These are phyloP conservation scores for Cetraspora pellucida DNA, from an alignment of 192 early-diverging fungal species.

Conservation along the genomic window DNA sequence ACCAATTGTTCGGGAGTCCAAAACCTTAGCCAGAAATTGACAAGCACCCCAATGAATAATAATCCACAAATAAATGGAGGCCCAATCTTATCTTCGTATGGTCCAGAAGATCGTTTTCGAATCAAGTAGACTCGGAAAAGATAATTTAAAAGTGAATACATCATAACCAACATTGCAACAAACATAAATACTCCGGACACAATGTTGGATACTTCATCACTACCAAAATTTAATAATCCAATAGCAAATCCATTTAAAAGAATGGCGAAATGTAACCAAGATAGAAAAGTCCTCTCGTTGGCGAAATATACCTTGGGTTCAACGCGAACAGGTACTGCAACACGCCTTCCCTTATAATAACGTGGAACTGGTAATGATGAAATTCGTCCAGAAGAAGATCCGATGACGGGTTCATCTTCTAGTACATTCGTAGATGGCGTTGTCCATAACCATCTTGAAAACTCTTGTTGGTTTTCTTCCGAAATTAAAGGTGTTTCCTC, in stretches of 20 bases:
- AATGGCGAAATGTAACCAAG: slow-evolving; percentile 83
- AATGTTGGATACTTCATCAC: slow-evolving; percentile 66
- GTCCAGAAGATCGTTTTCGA: slow-evolving; percentile 70
- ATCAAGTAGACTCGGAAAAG: slow-evolving; percentile 82
- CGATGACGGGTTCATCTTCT: slow-evolving; percentile 29
- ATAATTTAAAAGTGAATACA: slow-evolving; percentile 76
- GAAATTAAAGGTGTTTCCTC: too few relatives aligned
- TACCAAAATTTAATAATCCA: slow-evolving; percentile 77
- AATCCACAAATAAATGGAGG: slow-evolving; percentile 72
- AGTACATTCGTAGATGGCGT: slow-evolving; percentile 15
- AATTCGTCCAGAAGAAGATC: slow-evolving; percentile 8
- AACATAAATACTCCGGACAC: slow-evolving; percentile 70
- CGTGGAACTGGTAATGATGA: slow-evolving; percentile 25
- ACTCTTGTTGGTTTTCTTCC: too few relatives aligned
- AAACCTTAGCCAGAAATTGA: slow-evolving; percentile 75
- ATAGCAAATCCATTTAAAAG: slow-evolving; percentile 72
- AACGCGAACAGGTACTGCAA: slow-evolving; percentile 65
- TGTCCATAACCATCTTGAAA: too few relatives aligned
- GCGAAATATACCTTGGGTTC: slow-evolving; percentile 93
- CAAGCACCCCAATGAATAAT: slow-evolving; percentile 63
- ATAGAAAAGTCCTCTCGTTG: slow-evolving; percentile 90
- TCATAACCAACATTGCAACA: slow-evolving; percentile 75
- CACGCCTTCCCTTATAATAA: slow-evolving; percentile 51
- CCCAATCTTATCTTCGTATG: slow-evolving; percentile 79
- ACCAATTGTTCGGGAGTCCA: too few relatives aligned